Percentiles rank a stretch among this genome's conserved stretches.
Evolutionary conservation across 1,139 yeast genomes (phyloP).

Genomic region (Kurtzmaniella natalensis): DNA sequence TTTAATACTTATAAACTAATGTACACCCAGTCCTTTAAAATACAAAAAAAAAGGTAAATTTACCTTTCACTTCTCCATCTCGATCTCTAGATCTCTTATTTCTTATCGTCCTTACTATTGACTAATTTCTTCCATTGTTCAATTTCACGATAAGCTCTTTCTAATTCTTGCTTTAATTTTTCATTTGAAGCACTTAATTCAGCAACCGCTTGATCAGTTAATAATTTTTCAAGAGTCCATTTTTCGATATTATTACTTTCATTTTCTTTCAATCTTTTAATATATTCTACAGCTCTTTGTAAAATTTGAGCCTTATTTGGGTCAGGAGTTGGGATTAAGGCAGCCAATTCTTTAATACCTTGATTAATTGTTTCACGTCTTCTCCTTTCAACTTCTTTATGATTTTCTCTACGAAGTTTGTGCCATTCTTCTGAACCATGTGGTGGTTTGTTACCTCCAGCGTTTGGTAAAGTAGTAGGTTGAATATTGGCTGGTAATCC

Average conservation of each 20-base stretch:
- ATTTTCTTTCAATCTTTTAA: conserved; percentile 80
- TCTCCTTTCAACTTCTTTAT: conserved; percentile 95
- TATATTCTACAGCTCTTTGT: conserved; percentile 84
- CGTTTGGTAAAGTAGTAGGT: conserved; percentile 32
- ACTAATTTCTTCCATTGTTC: conserved; percentile 68
- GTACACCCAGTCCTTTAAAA: too few relatives aligned
- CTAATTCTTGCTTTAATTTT: conserved; percentile 72
- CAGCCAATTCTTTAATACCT: conserved; percentile 83
- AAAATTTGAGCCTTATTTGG: conserved; percentile 89
- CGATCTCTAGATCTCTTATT: conserved; percentile 6
- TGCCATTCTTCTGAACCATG: conserved; percentile 89
- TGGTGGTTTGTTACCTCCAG: conserved; percentile 34
- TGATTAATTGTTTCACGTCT: conserved; percentile 89
- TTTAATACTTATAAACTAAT: too few relatives aligned
- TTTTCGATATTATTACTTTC: conserved; percentile 87
- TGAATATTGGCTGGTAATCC: conserved; percentile 14
- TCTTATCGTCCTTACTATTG: conserved; percentile 22
- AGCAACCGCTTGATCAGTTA: conserved; percentile 86
- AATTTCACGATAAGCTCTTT: conserved; percentile 88
- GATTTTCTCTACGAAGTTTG: conserved; percentile 78
- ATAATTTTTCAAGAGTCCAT: conserved; percentile 87
- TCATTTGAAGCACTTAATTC: conserved; percentile 77
- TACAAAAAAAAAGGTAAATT: too few relatives aligned
- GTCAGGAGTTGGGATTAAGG: conserved; percentile 81
- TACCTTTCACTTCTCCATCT: too few relatives aligned